Evolutionary conservation across 176 grass and related monocot species (phyloP).

Genomic region (Alloteropsis semialata): DNA sequence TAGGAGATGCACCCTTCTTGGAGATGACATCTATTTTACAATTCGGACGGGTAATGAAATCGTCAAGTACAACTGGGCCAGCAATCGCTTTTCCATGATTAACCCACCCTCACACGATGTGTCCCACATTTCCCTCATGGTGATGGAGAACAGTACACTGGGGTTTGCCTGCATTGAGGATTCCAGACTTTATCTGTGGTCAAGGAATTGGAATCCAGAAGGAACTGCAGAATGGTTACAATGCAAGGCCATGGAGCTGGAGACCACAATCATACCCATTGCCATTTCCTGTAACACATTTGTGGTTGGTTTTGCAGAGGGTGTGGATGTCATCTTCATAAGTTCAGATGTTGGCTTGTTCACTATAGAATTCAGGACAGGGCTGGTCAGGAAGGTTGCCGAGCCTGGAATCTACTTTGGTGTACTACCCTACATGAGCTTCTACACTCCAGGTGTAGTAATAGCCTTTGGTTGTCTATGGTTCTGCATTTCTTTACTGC

Average conservation of each 20-base stretch:
- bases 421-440: constrained; percentile 7
- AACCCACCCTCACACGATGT: background rate
- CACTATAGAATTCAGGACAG: background rate
- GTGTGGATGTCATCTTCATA: background rate
- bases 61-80: background rate
- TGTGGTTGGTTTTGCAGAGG: background rate
- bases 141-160: background rate
- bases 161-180: background rate
- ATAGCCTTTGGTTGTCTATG: background rate
- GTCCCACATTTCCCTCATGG: background rate
- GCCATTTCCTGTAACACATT: background rate
- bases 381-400: background rate
- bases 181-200: background rate
- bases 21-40: background rate
- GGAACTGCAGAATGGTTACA: background rate
- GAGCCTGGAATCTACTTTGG: background rate
- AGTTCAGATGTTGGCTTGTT: background rate
- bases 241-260: background rate
- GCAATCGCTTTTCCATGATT: background rate
- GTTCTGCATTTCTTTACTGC: too few species aligned
- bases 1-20: background rate
- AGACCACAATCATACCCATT: background rate
- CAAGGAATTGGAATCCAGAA: background rate
- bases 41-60: background rate
- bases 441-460: constrained; percentile 4